A percentile compares a stretch with the other conserved stretches of the same genome.
phyloP scores from a whole-genome alignment of 371 early-diverging fungal genomes.

The Cokeromyces recurvatus region DNA sequence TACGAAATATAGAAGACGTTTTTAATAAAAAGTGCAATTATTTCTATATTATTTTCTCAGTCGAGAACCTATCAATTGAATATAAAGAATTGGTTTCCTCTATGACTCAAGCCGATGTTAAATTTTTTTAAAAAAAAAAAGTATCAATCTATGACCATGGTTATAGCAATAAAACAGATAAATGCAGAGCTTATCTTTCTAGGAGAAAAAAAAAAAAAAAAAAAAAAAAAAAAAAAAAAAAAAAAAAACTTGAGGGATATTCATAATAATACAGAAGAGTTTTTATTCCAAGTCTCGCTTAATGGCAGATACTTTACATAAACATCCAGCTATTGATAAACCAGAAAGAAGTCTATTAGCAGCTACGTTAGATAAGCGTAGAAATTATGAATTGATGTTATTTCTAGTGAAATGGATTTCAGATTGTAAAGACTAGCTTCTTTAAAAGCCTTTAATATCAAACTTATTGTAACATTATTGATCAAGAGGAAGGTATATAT shows the following conservation, averaged over 20 bases:
- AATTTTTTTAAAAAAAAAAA: slow-evolving; percentile 27
- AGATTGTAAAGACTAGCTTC: slow-evolving; percentile 31
- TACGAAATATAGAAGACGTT: slow-evolving; percentile 29
- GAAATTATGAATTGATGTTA: slow-evolving; percentile 79
- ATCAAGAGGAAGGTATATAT: slow-evolving; percentile 80
- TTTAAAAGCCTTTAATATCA: slow-evolving; percentile 56
- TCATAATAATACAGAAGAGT: slow-evolving; percentile 6
- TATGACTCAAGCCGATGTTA: slow-evolving; percentile 17
- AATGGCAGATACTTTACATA: slow-evolving; percentile 16
- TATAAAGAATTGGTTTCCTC: slow-evolving; percentile 27
- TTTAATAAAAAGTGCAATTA: slow-evolving; percentile 26
- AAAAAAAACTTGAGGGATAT: slow-evolving; percentile 6
- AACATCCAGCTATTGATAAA: too few relatives aligned
- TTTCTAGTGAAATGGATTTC: slow-evolving; percentile 86
- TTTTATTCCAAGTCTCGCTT: slow-evolving; percentile 14
- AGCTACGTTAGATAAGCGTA: slow-evolving; percentile 24
- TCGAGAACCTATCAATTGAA: slow-evolving; percentile 22
- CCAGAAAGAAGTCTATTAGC: too few relatives aligned
- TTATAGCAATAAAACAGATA: slow-evolving; percentile 12
- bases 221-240: too few relatives aligned
- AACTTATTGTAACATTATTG: slow-evolving; percentile 78
- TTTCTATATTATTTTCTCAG: slow-evolving; percentile 32
- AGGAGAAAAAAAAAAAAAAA: too few relatives aligned
- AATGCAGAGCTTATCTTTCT: slow-evolving; percentile 7
- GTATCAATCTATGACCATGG: slow-evolving; percentile 11